Percentiles rank a stretch among this genome's conserved stretches.
These are phyloP conservation scores for Sambucus nigra DNA, from an alignment of 129 eudicot genomes.

Conservation along the genomic window DNA sequence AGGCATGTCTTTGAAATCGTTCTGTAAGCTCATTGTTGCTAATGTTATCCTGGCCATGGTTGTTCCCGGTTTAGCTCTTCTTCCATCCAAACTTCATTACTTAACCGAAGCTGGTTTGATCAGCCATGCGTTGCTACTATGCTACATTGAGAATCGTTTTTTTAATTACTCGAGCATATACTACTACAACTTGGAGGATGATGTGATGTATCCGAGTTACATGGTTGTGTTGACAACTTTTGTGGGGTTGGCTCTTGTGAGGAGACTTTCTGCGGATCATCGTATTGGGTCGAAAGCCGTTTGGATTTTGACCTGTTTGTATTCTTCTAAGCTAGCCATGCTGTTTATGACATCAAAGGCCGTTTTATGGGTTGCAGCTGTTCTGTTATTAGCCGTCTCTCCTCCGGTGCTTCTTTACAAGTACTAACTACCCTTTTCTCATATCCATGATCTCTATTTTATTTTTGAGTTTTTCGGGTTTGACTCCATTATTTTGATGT, in stretches of 20 bases:
- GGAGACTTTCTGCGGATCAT: slow-evolving; percentile 73
- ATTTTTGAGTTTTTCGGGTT: neutral
- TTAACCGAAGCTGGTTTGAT: slow-evolving; percentile 75
- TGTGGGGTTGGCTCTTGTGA: slow-evolving; percentile 69
- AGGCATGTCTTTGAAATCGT: slow-evolving; percentile 90
- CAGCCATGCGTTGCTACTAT: slow-evolving; percentile 69
- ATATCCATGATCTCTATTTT: neutral
- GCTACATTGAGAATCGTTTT: slow-evolving; percentile 86
- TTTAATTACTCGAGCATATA: slow-evolving; percentile 73
- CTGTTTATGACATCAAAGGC: slow-evolving; percentile 77
- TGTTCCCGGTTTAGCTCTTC: slow-evolving; percentile 88
- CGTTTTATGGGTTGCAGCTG: slow-evolving; percentile 77
- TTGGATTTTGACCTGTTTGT: slow-evolving; percentile 83
- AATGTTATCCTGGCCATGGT: slow-evolving; percentile 80
- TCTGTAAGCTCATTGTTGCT: slow-evolving; percentile 88
- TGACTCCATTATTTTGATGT: too few relatives aligned
- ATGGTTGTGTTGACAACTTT: slow-evolving; percentile 82
- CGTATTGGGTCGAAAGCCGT: slow-evolving; percentile 78
- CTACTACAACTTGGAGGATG: slow-evolving; percentile 91
- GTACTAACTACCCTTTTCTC: slow-evolving; percentile 31
- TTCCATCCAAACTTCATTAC: slow-evolving; percentile 71
- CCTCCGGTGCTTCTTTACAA: slow-evolving; percentile 93
- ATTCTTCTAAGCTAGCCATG: slow-evolving; percentile 77
- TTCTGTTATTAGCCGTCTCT: slow-evolving; percentile 80
- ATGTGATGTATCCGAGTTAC: slow-evolving; percentile 95